These are phyloP conservation scores for Ophiostoma quercus DNA, from an alignment of 2,329 filamentous ascomycete species.

Conservation along the genomic window DNA sequence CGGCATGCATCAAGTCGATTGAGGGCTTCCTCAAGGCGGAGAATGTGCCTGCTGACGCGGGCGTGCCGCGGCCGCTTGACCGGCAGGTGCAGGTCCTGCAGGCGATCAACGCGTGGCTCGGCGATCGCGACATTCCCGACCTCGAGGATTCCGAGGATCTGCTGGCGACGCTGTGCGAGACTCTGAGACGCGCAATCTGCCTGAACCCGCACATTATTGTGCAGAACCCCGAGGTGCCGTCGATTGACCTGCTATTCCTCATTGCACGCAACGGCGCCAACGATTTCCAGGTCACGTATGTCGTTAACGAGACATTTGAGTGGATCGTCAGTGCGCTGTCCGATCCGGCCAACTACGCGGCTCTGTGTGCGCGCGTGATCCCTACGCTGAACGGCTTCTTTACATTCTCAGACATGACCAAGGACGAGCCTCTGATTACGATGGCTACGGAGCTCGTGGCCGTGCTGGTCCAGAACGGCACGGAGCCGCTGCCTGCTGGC, in stretches of 20 bases:
- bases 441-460: constrained; percentile 79
- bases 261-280: constrained; percentile 81
- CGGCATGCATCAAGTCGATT: constrained; percentile 81
- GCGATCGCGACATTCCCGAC: constrained; percentile 73
- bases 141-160: constrained; percentile 87
- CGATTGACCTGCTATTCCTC: constrained; percentile 78
- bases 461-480: constrained; percentile 74
- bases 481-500: constrained; percentile 76
- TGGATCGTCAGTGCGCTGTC: constrained; percentile 69
- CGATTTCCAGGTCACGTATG: constrained; percentile 85
- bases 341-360: constrained; percentile 64
- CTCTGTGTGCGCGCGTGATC: constrained; percentile 77
- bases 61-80: not conserved
- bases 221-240: constrained; percentile 59
- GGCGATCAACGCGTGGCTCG: constrained; percentile 69
- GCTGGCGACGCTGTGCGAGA: constrained; percentile 82
- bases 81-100: constrained; percentile 56
- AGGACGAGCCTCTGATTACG: constrained; percentile 78
- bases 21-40: constrained; percentile 55
- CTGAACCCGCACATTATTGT: constrained; percentile 72
- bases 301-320: constrained; percentile 88
- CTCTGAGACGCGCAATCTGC: constrained; percentile 74
- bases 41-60: constrained; percentile 25
- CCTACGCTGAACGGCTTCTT: constrained; percentile 85
- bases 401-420: constrained; percentile 77